Conservation (phyloP, 2,329 filamentous ascomycete species). For the Penicillium sp. region DNA sequence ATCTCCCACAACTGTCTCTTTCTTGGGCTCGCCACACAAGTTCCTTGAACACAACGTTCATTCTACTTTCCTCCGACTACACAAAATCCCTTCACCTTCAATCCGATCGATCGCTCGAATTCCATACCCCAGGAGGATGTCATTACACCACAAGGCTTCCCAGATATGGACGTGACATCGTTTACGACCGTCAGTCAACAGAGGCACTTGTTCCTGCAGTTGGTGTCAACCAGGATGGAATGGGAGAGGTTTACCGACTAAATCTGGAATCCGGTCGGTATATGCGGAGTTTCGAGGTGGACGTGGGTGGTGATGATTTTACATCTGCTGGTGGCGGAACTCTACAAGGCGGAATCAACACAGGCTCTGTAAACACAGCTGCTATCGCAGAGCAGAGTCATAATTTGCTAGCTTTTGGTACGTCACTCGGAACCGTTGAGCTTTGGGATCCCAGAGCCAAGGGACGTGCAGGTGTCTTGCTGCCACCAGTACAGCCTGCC, state of each 20-base stretch:
- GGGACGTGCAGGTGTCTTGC: conserved; percentile 75
- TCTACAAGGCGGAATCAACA: conserved; percentile 81
- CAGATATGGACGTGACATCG: conserved; percentile 84
- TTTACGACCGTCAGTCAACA: conserved; percentile 78
- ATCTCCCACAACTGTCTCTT: conserved; percentile 88
- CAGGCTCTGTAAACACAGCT: conserved; percentile 83
- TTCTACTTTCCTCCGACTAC: conserved; percentile 86
- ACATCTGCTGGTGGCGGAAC: conserved; percentile 66
- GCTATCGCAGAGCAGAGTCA: conserved; percentile 87
- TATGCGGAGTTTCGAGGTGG: conserved; percentile 90
- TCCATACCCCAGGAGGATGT: conserved; percentile 84
- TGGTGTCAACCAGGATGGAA: conserved; percentile 79
- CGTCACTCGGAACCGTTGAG: conserved; percentile 90
- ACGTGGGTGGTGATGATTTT: conserved; percentile 82
- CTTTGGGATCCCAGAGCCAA: conserved; percentile 92
- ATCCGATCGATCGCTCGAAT: conserved; percentile 85
- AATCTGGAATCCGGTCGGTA: conserved; percentile 91
- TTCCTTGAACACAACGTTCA: conserved; percentile 86
- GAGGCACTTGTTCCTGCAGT: conserved; percentile 87
- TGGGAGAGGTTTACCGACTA: conserved; percentile 88
- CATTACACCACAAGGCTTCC: conserved; percentile 90
- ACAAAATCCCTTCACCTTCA: conserved; percentile 94
- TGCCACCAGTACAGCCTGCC: conserved; percentile 53
- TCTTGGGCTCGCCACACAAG: conserved; percentile 91
- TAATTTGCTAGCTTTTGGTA: conserved; percentile 89